Evolutionary conservation across 352 stramenopile genomes (phyloP).

Genomic region (Globisporangium canariense): DNA sequence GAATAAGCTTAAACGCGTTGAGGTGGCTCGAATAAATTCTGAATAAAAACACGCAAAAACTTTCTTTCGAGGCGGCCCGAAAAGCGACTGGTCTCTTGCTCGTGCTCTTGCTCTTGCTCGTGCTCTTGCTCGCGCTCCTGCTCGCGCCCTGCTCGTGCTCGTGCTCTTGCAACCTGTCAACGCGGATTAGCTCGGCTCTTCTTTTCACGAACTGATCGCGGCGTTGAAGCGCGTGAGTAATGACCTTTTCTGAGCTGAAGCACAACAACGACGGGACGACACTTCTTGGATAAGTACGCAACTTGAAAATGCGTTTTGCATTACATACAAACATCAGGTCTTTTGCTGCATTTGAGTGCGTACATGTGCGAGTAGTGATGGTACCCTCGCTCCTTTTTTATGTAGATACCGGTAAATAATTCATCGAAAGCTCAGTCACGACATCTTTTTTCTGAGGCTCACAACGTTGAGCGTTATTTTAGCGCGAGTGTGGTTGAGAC

Average conservation of each 20-base stretch:
- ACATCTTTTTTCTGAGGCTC: no score
- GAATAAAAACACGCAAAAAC: neutral
- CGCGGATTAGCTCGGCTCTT: neutral
- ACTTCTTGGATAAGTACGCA: neutral
- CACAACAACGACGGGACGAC: neutral
- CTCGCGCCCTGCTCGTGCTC: no score
- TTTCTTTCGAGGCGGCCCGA: slow-evolving; percentile 1
- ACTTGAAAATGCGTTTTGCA: no score
- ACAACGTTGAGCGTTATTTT: no score
- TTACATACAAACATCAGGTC: no score
- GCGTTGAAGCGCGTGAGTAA: neutral
- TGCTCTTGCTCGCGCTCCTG: no score
- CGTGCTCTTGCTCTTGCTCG: no score
- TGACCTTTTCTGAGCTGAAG: slow-evolving; percentile 5
- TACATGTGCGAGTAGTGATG: neutral
- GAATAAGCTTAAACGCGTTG: neutral
- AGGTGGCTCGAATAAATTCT: neutral
- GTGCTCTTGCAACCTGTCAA: neutral
- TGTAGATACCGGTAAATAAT: no score
- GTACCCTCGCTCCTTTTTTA: neutral
- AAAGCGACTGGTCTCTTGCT: neutral
- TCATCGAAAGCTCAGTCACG: no score
- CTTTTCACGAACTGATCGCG: neutral
- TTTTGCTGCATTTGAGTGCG: neutral
- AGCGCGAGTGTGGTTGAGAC: no score